These are phyloP conservation scores for Trichoderma reesei DNA, from an alignment of 495 filamentous ascomycete genomes.

Conservation along the genomic window DNA sequence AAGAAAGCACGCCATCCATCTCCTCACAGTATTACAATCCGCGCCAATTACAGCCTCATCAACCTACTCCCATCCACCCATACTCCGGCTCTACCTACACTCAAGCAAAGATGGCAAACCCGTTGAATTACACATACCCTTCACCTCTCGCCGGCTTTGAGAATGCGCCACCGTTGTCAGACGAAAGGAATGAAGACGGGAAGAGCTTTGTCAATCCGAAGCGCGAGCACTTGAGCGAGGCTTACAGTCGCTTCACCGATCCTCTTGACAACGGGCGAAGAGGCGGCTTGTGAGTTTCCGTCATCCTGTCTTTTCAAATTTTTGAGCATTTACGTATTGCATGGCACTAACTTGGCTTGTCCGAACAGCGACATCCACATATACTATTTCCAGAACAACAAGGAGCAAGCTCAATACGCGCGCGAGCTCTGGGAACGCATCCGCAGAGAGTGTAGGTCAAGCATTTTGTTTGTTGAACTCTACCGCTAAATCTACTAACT, in stretches of 20 bases:
- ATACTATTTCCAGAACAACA: conserved; percentile 62
- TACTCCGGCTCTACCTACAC: not conserved
- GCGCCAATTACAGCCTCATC: not conserved
- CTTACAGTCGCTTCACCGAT: conserved; percentile 55
- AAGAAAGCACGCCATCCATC: not conserved
- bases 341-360: not conserved
- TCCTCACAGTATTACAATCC: not conserved
- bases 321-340: not conserved
- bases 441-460: conserved; percentile 58
- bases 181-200: conserved; percentile 55
- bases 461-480: not conserved
- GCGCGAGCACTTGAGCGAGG: conserved; percentile 45
- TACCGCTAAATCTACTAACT: not conserved
- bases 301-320: not conserved
- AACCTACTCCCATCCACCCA: not conserved
- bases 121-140: conserved; percentile 39
- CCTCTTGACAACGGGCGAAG: conserved; percentile 51
- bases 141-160: conserved; percentile 63
- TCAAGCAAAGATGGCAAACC: conserved; percentile 5
- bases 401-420: conserved; percentile 54
- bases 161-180: conserved; percentile 47
- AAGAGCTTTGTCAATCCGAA: conserved; percentile 55
- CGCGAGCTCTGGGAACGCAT: conserved; percentile 68
- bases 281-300: conserved; percentile 46
- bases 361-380: conserved; percentile 60